Base-by-base conservation (phyloP, 805 yeast genomes). In the Ogataea pilisensis region DNA sequence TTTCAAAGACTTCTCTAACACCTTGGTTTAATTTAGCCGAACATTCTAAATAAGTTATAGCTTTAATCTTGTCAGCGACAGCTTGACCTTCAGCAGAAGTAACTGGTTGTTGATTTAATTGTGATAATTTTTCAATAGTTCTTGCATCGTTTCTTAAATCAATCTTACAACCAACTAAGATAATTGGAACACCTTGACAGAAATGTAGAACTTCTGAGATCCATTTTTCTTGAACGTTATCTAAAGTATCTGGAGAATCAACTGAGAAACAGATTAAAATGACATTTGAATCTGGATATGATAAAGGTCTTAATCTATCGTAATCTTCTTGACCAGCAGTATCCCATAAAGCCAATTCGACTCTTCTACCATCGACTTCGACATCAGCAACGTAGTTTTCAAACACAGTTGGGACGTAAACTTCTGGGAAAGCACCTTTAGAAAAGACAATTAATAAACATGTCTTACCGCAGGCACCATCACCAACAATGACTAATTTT, bases 261-360 rank as follows among this genome's bases (percentile, higher is more conserved):
- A 89, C 77, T 16, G 95, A 80, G 72, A 88, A 89, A 75, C 96
- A 89, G 57, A 89, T 87, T 61, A 89, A 75, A 45, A 89, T 85
- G 48, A 89, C 96, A 63, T 87, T 85, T 30, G 95, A 84, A 64
- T 89, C 95, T 47, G 96, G 96, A 67, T 89, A 89, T 12, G 91
- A 82, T 50, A 87, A 72, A 33, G 96, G 95, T 69, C 95, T 83
- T 55, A 87, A 73, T 67, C 96, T 85, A 66, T 88, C 96, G 63
- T 89, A 89, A 72, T 90, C 97, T 73, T 89, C 97, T 77, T 89
- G 97, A 51, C 97, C 97, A 42, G 97, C 96, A 53, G 96, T 89
- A 88, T 89, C 96, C 96, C 96, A 89, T 53, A 89, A 73, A 7
- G 96, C 95, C 66, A 89, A 73, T 64, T 90, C 96, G 44, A 91